Evolutionary conservation across 495 filamentous ascomycete species (phyloP).

Genomic region (Margaritispora aquatica): DNA sequence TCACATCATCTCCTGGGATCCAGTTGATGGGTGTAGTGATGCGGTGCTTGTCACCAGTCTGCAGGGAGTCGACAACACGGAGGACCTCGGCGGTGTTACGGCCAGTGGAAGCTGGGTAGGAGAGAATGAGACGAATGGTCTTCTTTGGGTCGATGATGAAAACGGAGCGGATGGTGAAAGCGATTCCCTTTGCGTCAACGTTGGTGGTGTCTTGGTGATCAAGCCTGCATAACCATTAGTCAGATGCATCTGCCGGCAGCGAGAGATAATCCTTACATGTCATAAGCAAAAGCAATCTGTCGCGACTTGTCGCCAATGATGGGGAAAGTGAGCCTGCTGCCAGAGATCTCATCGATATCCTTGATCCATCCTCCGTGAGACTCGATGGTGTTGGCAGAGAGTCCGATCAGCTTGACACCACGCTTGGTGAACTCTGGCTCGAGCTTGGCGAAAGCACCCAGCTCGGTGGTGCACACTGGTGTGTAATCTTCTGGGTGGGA

Average conservation of each 20-base stretch:
- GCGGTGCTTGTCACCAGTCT: conserved; percentile 95
- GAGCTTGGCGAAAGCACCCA: conserved; percentile 93
- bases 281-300: conserved; percentile 84
- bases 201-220: conserved; percentile 74
- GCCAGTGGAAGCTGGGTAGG: conserved; percentile 95
- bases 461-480: conserved; percentile 97
- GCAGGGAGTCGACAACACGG: conserved; percentile 90
- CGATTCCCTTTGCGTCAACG: conserved; percentile 91
- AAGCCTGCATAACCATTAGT: conserved; percentile 45
- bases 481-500: conserved; percentile 95
- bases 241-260: background rate
- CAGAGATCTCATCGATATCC: conserved; percentile 91
- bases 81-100: conserved; percentile 95
- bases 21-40: conserved; percentile 93
- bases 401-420: conserved; percentile 90
- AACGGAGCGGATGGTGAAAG: conserved; percentile 97
- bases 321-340: conserved; percentile 78
- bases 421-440: conserved; percentile 95
- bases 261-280: conserved; percentile 64
- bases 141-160: conserved; percentile 99
- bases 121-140: conserved; percentile 91
- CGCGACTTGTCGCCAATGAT: conserved; percentile 97
- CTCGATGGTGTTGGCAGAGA: conserved; percentile 74
- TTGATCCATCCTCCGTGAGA: conserved; percentile 76
- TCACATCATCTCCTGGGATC: conserved; percentile 87